phyloP scores from a whole-genome alignment of 139 green algal genomes.

The Closterium sp. region DNA sequence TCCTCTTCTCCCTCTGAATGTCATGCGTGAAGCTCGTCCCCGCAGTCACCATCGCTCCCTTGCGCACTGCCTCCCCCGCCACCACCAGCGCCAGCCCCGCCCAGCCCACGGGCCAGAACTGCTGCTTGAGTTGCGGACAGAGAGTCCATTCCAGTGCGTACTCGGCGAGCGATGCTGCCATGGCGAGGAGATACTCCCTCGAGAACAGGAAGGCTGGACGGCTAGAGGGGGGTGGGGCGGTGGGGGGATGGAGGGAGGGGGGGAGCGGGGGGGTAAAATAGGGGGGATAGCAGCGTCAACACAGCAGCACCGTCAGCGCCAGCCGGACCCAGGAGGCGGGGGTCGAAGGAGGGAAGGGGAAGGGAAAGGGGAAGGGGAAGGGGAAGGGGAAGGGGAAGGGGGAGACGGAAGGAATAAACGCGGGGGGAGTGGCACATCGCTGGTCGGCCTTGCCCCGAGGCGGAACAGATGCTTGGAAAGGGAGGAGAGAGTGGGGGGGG shows the following conservation, averaged over 20 bases:
- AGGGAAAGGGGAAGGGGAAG: not conserved
- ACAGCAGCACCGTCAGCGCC: not conserved
- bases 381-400: no score
- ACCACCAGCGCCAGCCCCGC: no score
- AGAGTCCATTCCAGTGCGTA: not conserved
- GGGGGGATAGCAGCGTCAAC: not conserved
- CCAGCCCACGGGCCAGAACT: no score
- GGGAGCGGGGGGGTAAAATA: no score
- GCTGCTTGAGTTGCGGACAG: not conserved
- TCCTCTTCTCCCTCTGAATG: not conserved
- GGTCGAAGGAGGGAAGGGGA: not conserved
- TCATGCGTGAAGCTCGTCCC: not conserved
- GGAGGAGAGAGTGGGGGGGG: not conserved
- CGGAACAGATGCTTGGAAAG: no score
- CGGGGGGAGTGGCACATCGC: no score
- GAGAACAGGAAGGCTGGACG: not conserved
- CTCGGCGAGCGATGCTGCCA: not conserved
- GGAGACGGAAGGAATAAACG: not conserved
- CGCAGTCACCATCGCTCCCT: not conserved
- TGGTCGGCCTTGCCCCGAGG: no score
- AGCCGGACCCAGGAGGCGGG: no score
- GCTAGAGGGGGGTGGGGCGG: not conserved
- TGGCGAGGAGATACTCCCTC: not conserved
- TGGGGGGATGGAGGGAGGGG: not conserved
- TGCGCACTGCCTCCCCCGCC: no score